phyloP scores from a whole-genome alignment of 257 asterid species.

The Gentiana macrophylla region DNA sequence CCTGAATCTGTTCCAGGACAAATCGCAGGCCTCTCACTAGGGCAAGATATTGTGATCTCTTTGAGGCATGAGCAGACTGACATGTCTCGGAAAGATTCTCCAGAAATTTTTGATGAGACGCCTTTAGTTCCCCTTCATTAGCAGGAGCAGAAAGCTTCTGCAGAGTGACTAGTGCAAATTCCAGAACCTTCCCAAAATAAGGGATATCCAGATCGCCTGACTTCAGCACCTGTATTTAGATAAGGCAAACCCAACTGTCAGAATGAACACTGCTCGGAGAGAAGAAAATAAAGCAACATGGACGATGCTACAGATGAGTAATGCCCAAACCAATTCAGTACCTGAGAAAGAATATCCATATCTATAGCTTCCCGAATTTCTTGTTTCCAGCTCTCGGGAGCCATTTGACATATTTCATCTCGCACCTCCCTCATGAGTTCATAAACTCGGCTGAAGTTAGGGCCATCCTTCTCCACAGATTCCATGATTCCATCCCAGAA shows the following conservation, averaged over 20 bases:
- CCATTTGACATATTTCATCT: conserved; percentile 64
- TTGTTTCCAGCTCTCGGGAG: conserved; percentile 81
- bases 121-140: conserved; percentile 50
- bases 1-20: conserved; percentile 86
- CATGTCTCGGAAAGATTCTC: conserved; percentile 47
- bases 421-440: conserved; percentile 78
- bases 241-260: background rate
- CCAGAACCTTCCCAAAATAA: conserved; percentile 66
- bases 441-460: conserved; percentile 51
- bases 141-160: conserved; percentile 87
- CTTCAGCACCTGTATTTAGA: conserved; percentile 40
- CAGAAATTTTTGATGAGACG: conserved; percentile 42
- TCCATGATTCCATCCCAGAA: conserved; percentile 90
- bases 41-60: conserved; percentile 34
- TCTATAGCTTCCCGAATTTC: conserved; percentile 67
- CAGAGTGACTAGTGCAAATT: conserved; percentile 51
- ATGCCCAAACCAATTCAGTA: conserved; percentile 3
- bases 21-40: conserved; percentile 76
- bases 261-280: background rate
- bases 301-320: background rate
- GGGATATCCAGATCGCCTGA: conserved; percentile 53
- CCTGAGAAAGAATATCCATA: conserved; percentile 75
- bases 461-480: conserved; percentile 54
- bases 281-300: background rate
- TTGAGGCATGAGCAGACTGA: conserved; percentile 24